A percentile compares a stretch with the other conserved stretches of the same genome.
These are phyloP conservation scores for Colletotrichum falcatum DNA, from an alignment of 2,329 filamentous ascomycete genomes.

Conservation along the genomic window DNA sequence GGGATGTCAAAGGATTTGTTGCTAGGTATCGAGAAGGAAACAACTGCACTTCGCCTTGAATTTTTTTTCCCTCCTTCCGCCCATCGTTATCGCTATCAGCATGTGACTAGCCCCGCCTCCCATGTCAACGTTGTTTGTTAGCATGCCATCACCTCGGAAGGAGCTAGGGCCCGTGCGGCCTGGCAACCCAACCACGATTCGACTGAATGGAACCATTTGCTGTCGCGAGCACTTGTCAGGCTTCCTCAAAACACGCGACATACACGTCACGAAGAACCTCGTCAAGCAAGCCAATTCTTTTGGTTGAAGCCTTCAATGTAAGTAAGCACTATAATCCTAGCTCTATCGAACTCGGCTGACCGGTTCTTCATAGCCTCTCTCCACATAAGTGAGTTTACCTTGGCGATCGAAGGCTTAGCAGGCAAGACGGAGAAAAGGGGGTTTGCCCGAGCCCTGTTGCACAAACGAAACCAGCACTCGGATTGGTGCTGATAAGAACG, in stretches of 20 bases:
- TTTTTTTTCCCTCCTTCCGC: slow-evolving; percentile 37
- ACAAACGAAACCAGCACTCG: slow-evolving; percentile 3
- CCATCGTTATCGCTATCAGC: slow-evolving; percentile 40
- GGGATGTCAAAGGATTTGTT: slow-evolving; percentile 39
- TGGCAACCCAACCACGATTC: slow-evolving; percentile 27
- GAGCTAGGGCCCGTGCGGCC: slow-evolving; percentile 28
- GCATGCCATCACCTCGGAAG: slow-evolving; percentile 19
- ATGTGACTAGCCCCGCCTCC: slow-evolving; percentile 38
- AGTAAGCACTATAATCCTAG: not conserved
- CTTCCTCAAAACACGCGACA: slow-evolving; percentile 35
- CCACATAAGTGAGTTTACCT: slow-evolving; percentile 23
- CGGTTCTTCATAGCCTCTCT: not conserved
- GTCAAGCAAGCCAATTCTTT: not conserved
- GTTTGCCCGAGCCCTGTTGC: not conserved
- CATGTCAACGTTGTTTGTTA: slow-evolving; percentile 21
- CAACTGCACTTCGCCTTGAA: slow-evolving; percentile 50
- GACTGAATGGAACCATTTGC: slow-evolving; percentile 29
- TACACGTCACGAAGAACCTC: slow-evolving; percentile 5
- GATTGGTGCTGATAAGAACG: slow-evolving; percentile 17
- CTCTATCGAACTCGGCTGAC: not conserved
- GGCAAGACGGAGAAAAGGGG: slow-evolving; percentile 25
- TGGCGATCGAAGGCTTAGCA: slow-evolving; percentile 6
- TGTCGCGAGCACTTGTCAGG: slow-evolving; percentile 24
- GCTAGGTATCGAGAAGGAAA: slow-evolving; percentile 44
- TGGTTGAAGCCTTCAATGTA: slow-evolving; percentile 8